These are phyloP conservation scores for Fusarium guadeloupense DNA, from an alignment of 2,329 filamentous ascomycete genomes.

Conservation along the genomic window DNA sequence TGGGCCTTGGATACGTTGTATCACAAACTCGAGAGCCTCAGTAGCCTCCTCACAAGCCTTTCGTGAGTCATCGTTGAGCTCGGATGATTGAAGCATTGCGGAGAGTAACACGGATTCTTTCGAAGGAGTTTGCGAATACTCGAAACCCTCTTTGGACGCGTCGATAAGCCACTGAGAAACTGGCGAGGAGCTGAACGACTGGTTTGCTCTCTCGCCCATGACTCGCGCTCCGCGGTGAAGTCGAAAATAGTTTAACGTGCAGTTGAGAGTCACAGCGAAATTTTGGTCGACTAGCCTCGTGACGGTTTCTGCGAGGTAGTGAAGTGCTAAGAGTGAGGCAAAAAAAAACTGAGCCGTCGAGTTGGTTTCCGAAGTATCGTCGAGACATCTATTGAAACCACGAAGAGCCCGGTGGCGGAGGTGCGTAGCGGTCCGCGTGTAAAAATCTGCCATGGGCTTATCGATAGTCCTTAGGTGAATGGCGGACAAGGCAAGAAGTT, in stretches of 20 bases:
- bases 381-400: conserved; percentile 12
- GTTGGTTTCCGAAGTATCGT: conserved; percentile 1
- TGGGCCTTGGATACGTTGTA: neutral
- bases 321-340: conserved; percentile 11
- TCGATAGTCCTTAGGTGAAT: conserved; percentile 1
- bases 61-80: neutral
- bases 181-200: neutral
- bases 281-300: neutral
- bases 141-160: neutral
- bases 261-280: neutral
- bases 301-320: conserved; percentile 17
- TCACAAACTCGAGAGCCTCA: neutral
- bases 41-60: neutral
- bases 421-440: neutral
- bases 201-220: neutral
- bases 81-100: conserved; percentile 5
- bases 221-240: conserved; percentile 14
- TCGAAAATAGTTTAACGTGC: conserved; percentile 8
- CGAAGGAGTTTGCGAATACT: neutral
- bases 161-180: neutral
- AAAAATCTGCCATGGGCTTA: neutral
- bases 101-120: neutral
- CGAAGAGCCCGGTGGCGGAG: conserved; percentile 8
- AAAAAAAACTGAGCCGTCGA: conserved; percentile 19
- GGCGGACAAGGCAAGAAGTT: conserved; percentile 20